Evolutionary conservation across 352 stramenopile genomes (phyloP).

Genomic region (Phytophthora lateralis): DNA sequence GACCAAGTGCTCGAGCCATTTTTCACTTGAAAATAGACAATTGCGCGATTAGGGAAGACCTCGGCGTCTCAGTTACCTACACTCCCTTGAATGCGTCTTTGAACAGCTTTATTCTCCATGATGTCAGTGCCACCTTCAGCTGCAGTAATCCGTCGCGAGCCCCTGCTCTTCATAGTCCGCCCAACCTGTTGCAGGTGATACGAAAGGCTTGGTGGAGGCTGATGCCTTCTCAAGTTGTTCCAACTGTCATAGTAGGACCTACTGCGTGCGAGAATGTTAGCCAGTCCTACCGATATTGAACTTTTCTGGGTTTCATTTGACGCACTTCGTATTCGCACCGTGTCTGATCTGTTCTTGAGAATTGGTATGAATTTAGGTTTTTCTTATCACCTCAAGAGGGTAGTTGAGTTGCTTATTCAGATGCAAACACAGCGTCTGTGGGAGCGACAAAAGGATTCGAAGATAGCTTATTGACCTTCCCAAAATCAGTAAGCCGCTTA

Average conservation of each 20-base stretch:
- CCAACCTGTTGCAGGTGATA: neutral
- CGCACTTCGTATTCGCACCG: slow-evolving; percentile 36
- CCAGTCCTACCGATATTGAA: slow-evolving; percentile 33
- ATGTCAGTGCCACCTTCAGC: slow-evolving; percentile 8
- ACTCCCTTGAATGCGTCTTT: too few relatives aligned
- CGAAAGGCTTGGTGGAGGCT: neutral
- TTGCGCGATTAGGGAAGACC: too few relatives aligned
- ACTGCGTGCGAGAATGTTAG: slow-evolving; percentile 26
- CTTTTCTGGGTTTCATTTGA: slow-evolving; percentile 40
- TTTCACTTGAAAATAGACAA: too few relatives aligned
- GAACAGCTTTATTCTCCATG: slow-evolving; percentile 1
- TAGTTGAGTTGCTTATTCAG: slow-evolving; percentile 37
- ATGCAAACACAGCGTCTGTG: slow-evolving; percentile 16
- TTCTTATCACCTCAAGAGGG: slow-evolving; percentile 42
- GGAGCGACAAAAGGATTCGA: neutral
- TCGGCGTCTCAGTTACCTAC: too few relatives aligned
- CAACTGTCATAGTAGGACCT: neutral
- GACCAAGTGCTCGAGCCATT: too few relatives aligned
- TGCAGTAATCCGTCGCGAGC: slow-evolving; percentile 6
- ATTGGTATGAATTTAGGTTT: slow-evolving; percentile 47
- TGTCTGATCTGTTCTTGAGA: slow-evolving; percentile 35
- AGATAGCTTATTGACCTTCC: too few relatives aligned
- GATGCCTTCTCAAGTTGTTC: too few relatives aligned
- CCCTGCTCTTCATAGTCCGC: neutral
- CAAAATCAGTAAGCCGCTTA: too few relatives aligned